A percentile compares a stretch with the other conserved stretches of the same genome.
These are phyloP conservation scores for Annulohypoxylon stygium DNA, from an alignment of 495 filamentous ascomycete species.

Conservation along the genomic window DNA sequence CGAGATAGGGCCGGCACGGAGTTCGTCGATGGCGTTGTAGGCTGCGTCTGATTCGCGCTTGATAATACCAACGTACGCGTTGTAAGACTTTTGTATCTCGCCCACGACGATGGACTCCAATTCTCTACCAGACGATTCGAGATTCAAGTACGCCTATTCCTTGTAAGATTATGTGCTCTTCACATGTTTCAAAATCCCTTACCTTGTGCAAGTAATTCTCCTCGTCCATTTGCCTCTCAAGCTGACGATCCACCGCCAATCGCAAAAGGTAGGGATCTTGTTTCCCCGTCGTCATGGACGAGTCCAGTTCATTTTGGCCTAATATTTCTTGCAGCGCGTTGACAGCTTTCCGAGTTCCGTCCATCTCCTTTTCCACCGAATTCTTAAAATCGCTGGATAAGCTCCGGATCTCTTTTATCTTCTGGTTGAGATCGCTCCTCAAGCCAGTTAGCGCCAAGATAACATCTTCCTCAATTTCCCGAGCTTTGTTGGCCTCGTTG, in stretches of 20 bases:
- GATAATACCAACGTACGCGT: conserved; percentile 88
- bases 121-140: conserved; percentile 94
- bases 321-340: conserved; percentile 84
- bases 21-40: conserved; percentile 80
- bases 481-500: conserved; percentile 85
- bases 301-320: conserved; percentile 79
- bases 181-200: conserved; percentile 40
- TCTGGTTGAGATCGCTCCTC: conserved; percentile 88
- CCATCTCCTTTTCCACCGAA: conserved; percentile 83
- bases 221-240: conserved; percentile 93
- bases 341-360: conserved; percentile 76
- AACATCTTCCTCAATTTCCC: conserved; percentile 90
- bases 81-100: conserved; percentile 98
- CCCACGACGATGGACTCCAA: conserved; percentile 94
- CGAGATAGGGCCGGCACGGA: conserved; percentile 84
- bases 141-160: conserved; percentile 87
- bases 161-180: conserved; percentile 43
- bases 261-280: conserved; percentile 91
- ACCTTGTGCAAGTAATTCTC: conserved; percentile 97
- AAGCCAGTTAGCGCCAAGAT: conserved; percentile 87
- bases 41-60: conserved; percentile 88
- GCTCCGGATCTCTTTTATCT: conserved; percentile 97
- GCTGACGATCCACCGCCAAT: conserved; percentile 84
- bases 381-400: conserved; percentile 96
- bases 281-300: conserved; percentile 80